Evolutionary conservation across 106 monocot species (phyloP).

Genomic region (Dioscorea alata): DNA sequence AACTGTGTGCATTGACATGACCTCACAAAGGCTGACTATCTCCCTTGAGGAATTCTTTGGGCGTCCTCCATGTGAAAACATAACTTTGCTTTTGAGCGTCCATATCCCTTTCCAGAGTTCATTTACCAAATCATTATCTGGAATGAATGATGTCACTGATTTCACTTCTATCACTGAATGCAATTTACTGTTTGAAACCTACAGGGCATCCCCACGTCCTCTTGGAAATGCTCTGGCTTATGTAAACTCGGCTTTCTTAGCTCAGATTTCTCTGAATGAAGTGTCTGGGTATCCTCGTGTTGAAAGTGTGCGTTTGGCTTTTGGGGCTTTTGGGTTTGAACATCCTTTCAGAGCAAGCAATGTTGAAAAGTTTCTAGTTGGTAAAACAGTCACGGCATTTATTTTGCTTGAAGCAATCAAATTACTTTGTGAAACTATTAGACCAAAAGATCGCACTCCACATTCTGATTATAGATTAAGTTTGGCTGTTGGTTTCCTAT

Average conservation of each 20-base stretch:
- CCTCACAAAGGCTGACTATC: conserved; percentile 26
- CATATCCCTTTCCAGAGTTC: conserved; percentile 50
- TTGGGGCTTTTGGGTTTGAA: conserved; percentile 63
- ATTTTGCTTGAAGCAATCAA: conserved; percentile 56
- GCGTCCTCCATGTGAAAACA: conserved; percentile 32
- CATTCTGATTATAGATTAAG: conserved; percentile 54
- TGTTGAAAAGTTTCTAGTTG: conserved; percentile 47
- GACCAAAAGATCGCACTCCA: conserved; percentile 41
- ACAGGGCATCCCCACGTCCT: conserved; percentile 70
- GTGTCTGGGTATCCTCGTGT: conserved; percentile 22
- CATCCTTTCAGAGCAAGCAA: conserved; percentile 58
- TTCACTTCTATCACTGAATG: not conserved
- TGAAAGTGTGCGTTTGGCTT: conserved; percentile 43
- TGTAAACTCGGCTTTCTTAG: conserved; percentile 72
- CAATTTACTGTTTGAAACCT: conserved; percentile 50
- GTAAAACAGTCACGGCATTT: conserved; percentile 46
- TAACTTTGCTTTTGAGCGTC: conserved; percentile 48
- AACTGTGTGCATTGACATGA: conserved; percentile 29
- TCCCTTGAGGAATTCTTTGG: conserved; percentile 60
- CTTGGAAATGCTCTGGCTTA: conserved; percentile 75
- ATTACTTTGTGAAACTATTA: conserved; percentile 42
- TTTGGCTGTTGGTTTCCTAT: conserved; percentile 65
- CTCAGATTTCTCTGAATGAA: conserved; percentile 24
- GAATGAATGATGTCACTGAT: not conserved
- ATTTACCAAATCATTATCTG: not conserved